Conservation (phyloP, 1,284 basidiomycete genomes). For the Trametes versicolor region DNA sequence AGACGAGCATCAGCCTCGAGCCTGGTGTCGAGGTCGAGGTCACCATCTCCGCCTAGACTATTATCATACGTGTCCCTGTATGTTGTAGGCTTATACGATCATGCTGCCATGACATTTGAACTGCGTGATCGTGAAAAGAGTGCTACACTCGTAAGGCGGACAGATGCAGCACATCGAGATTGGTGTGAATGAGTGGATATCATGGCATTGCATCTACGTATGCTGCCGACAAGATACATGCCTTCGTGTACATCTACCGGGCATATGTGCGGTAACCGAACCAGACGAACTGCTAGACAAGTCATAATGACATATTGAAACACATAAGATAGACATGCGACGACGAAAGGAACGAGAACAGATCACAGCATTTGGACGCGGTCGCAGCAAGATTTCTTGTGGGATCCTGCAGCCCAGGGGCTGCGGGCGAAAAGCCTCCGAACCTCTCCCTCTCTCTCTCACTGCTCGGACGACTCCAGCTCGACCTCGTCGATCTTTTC, state of each 20-base stretch:
- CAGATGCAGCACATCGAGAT: no score
- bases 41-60: constrained; percentile 81
- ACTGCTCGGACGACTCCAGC: constrained; percentile 41
- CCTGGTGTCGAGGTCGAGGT: constrained; percentile 99
- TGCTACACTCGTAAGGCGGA: neutral
- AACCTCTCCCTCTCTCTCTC: neutral
- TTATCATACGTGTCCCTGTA: constrained; percentile 23
- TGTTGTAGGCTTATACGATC: constrained; percentile 31
- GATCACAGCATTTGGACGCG: constrained; percentile 34
- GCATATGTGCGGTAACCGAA: neutral
- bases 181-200: constrained; percentile 4
- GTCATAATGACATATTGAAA: constrained; percentile 34
- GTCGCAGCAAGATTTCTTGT: constrained; percentile 19
- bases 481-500: constrained; percentile 55
- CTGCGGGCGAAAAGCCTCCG: neutral
- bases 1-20: constrained; percentile 99
- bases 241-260: constrained; percentile 24
- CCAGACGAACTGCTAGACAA: constrained; percentile 26
- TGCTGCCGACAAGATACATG: constrained; percentile 12
- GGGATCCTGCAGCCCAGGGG: neutral
- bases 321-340: constrained; percentile 37
- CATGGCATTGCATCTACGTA: constrained; percentile 20
- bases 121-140: neutral
- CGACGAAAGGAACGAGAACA: constrained; percentile 28
- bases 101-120: constrained; percentile 16